Percentiles rank a stretch among this genome's conserved stretches.
Evolutionary conservation across 106 monocot genomes (phyloP).

Genomic region (Chionographis japonica): DNA sequence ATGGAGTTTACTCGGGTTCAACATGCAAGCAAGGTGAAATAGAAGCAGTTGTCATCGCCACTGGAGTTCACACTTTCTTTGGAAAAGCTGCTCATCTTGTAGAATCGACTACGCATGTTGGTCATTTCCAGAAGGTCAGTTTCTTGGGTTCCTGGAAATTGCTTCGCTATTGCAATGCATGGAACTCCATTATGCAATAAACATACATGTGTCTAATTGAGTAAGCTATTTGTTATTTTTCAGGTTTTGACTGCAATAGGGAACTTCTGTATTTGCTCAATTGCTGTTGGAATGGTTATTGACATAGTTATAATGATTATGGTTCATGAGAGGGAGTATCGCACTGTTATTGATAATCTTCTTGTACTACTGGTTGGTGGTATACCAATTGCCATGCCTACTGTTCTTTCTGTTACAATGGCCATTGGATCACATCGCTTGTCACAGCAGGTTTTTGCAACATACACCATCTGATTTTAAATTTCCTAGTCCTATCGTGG

Average conservation of each 20-base stretch:
- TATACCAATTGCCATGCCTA: conserved; percentile 55
- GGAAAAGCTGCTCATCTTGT: conserved; percentile 65
- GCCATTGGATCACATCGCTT: conserved; percentile 54
- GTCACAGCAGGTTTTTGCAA: conserved; percentile 27
- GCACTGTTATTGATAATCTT: conserved; percentile 40
- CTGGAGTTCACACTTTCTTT: conserved; percentile 62
- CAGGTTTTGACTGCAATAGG: conserved; percentile 59
- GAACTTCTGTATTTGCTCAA: conserved; percentile 57
- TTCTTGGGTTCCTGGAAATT: no score
- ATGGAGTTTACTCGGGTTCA: conserved; percentile 54
- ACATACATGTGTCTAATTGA: not conserved
- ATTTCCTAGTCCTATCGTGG: no score
- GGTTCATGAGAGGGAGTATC: conserved; percentile 26
- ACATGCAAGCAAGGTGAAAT: conserved; percentile 70
- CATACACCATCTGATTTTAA: not conserved
- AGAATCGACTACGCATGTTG: conserved; percentile 51
- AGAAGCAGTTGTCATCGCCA: conserved; percentile 57
- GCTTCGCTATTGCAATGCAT: no score
- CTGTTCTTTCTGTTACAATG: conserved; percentile 53
- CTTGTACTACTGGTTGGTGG: conserved; percentile 50
- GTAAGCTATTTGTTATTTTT: not conserved
- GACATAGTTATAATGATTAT: conserved; percentile 38
- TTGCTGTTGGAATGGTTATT: conserved; percentile 43
- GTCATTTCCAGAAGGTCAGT: conserved; percentile 52
- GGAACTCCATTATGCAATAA: no score